Evolutionary conservation across 495 filamentous ascomycete genomes (phyloP).

Genomic region (Halenospora varia): DNA sequence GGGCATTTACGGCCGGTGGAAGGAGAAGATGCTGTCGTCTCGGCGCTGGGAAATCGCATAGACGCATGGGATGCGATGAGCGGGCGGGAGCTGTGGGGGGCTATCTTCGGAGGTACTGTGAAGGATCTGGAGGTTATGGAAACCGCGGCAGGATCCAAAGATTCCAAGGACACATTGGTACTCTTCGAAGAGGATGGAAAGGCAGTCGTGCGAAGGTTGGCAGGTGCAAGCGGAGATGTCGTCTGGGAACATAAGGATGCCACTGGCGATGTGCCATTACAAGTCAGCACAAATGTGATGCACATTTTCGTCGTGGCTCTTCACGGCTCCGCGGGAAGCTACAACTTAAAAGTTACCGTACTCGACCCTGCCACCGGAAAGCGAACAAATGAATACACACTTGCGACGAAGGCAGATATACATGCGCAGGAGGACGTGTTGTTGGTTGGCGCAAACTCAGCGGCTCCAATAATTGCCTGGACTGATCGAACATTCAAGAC

Average conservation of each 20-base stretch:
- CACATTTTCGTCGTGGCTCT: conserved; percentile 75
- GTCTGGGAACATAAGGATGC: conserved; percentile 72
- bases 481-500: conserved; percentile 62
- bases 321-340: conserved; percentile 59
- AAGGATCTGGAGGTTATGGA: conserved; percentile 79
- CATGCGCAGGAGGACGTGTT: conserved; percentile 62
- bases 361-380: conserved; percentile 69
- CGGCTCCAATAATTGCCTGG: conserved; percentile 78
- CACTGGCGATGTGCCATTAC: conserved; percentile 68
- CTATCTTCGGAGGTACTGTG: conserved; percentile 52
- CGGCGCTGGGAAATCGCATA: conserved; percentile 59
- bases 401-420: conserved; percentile 73
- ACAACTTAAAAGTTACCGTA: conserved; percentile 68
- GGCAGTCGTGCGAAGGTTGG: conserved; percentile 63
- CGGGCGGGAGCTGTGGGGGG: conserved; percentile 74
- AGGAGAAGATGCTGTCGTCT: conserved; percentile 67
- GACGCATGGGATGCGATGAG: conserved; percentile 80
- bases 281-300: conserved; percentile 70
- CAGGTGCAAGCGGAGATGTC: conserved; percentile 66
- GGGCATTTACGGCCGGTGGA: conserved; percentile 68
- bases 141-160: conserved; percentile 45
- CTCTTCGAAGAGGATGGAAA: conserved; percentile 56
- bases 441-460: conserved; percentile 80
- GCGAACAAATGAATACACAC: conserved; percentile 56
- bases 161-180: conserved; percentile 66